Base-by-base conservation (phyloP, 1,284 basidiomycete species). In the Moesziomyces antarcticus region DNA sequence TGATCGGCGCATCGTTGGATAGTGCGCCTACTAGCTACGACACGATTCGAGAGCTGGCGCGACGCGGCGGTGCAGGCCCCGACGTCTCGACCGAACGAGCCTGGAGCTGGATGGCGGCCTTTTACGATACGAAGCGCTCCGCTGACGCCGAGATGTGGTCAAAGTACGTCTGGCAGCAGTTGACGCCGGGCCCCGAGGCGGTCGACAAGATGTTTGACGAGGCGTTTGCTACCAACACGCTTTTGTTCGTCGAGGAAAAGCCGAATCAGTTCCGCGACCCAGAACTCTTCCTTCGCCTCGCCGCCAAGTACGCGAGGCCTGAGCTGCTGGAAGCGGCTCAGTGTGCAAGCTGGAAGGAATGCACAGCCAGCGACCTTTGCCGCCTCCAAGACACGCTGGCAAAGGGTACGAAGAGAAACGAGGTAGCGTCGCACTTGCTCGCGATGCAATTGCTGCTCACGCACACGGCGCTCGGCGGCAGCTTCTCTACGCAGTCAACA, bases 251-350 rank as follows among this genome's bases (percentile, higher is more conserved):
- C 8, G 59, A 73, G n/a, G 79, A 80, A 48, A 68, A 58, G 43
- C 66, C 66, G 27, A 80, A 80, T 43, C 79, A 80, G 51, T 80
- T 73, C 67, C 50, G 73, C n/a, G 79, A 80, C 41, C 64, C 68
- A 2, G 70, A 70, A 30, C 45, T 50, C 9, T 69, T 54, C 6
- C 42, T 80, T 6, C 55, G 76, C 18, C 66, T 75, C 16, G 75
- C 75, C 3, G 70, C 70, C n/a, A 54, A 25, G 14, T 61, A 63
- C 30, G 56, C 56, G 6, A 21, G 64, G 6, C 40, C 53, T 10
- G 30, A n/a, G 7, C 37, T 33, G 24, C 50, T 70, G 3, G 30
- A 58, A 21, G 16, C 41, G 24, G 22, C 16, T 7, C 45, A 46
- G 42, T 42, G 44, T 1, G 41, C 21, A 6, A 20, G 44, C 11